Evolutionary conservation across 805 yeast genomes (phyloP), one percentile per base, ranked within the genome.

Genomic region (Metschnikowia borealis): DNA sequence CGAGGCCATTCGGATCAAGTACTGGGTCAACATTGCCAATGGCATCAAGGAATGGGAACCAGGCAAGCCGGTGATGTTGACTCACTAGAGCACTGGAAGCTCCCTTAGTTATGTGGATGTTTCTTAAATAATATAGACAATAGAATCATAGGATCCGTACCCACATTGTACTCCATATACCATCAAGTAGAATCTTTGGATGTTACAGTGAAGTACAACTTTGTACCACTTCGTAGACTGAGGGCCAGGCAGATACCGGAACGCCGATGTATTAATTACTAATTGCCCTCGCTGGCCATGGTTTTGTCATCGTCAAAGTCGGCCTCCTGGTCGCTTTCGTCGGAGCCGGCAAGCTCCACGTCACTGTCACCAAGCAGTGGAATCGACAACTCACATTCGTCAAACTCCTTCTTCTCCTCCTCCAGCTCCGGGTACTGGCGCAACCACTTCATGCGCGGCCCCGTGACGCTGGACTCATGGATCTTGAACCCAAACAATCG

Each of bases 401-500:
- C 76, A 56, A 74, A 82, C 61, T 88, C 95, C 46, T 71, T 76
- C 58, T 79, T 67, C 60, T 87, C 91, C 39, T 74, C 81, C 17
- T 70, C 76, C 3, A 82, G 77, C 40, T 71, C 70, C 3, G 98
- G 98, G 55, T 79, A 74, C 65, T 82, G 83, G 59, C 98, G 81
- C 54, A 92, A 75, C 99, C 99, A 94, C 61, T 79, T 80, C 98
- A 94, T 94, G 59, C 98, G 79, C n/a, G 95, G 91, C 0, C 99
- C 99, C 44, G 87, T 78, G 31, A 78, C 71, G 41, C 96, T 85
- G 48, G 71, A 63, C 63, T 88, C 92, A 60, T 86, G 81, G 29
- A 94, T 76, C 58, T 80, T 81, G 74, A 94, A 94, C 1, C 99
- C 99, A 70, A 88, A 94, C 43, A 91, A 77, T 64, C 84, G 87